Conservation (phyloP, 306 rosid species). For the peach (Prunus persica) region DNA sequence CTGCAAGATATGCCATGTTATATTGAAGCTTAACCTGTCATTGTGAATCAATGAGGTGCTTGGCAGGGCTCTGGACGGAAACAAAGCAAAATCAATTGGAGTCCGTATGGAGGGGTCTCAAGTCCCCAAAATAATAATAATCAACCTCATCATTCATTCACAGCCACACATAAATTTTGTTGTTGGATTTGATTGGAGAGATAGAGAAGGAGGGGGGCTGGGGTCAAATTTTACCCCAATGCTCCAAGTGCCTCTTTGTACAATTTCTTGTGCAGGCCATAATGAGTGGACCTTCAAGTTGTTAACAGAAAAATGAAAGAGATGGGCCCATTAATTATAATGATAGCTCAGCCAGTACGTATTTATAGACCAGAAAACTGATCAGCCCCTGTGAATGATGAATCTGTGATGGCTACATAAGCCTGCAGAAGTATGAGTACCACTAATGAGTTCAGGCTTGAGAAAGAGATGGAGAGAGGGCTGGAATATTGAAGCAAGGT, state of each 20-base stretch:
- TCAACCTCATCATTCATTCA: background rate
- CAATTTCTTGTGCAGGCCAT: background rate
- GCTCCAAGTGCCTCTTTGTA: background rate
- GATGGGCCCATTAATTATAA: background rate
- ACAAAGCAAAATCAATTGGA: background rate
- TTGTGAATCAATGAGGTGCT: background rate
- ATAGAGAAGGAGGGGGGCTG: background rate
- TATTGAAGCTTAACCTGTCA: background rate
- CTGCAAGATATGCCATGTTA: background rate
- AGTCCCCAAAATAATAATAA: background rate
- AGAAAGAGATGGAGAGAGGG: background rate
- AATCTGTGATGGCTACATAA: background rate
- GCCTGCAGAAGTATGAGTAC: background rate
- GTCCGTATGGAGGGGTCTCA: background rate
- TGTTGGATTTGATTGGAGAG: background rate
- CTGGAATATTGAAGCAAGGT: background rate
- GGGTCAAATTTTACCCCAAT: background rate
- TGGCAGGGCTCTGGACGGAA: background rate
- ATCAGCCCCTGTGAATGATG: too few species aligned
- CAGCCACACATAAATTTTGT: background rate
- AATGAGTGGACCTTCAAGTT: constrained; percentile 17
- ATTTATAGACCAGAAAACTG: background rate
- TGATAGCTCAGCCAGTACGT: background rate
- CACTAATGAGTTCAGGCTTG: background rate
- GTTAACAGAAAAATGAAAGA: background rate